Evolutionary conservation across 805 yeast species (phyloP).

Genomic region (Zygosaccharomyces siamensis): DNA sequence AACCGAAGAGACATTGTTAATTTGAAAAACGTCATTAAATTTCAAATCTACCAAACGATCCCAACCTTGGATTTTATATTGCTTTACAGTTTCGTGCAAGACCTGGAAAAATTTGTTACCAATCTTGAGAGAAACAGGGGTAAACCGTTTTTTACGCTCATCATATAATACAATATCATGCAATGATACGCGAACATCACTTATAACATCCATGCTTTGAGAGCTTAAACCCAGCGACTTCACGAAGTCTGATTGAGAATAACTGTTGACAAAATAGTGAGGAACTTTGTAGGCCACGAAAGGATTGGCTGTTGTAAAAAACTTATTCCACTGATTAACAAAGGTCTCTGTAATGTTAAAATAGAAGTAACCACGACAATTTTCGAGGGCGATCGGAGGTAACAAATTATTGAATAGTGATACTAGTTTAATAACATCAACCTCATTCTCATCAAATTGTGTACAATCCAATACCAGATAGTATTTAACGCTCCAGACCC

Average conservation of each 20-base stretch:
- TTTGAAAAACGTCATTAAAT: slow-evolving; percentile 41
- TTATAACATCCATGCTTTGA: slow-evolving; percentile 39
- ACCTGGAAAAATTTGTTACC: slow-evolving; percentile 69
- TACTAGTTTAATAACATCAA: slow-evolving; percentile 22
- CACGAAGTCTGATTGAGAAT: slow-evolving; percentile 43
- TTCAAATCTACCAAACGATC: slow-evolving; percentile 36
- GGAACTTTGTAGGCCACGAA: slow-evolving; percentile 30
- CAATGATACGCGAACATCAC: slow-evolving; percentile 49
- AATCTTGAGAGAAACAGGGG: slow-evolving; percentile 58
- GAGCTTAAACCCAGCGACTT: slow-evolving; percentile 43
- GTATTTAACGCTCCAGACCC: slow-evolving; percentile 66
- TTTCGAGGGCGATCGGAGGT: slow-evolving; percentile 47
- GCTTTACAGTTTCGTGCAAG: slow-evolving; percentile 40
- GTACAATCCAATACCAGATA: slow-evolving; percentile 67
- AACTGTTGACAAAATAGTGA: slow-evolving; percentile 42
- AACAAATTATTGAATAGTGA: slow-evolving; percentile 40
- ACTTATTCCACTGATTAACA: slow-evolving; percentile 23
- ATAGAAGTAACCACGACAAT: slow-evolving; percentile 51
- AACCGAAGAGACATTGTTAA: slow-evolving; percentile 40
- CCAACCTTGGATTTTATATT: slow-evolving; percentile 35
- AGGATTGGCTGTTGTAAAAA: slow-evolving; percentile 23
- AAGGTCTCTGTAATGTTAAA: slow-evolving; percentile 37
- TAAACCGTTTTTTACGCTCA: slow-evolving; percentile 43
- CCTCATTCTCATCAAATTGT: slow-evolving; percentile 39
- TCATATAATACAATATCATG: slow-evolving; percentile 52